Conservation (phyloP, 352 stramenopile genomes). For the Blastocystis sp. region DNA sequence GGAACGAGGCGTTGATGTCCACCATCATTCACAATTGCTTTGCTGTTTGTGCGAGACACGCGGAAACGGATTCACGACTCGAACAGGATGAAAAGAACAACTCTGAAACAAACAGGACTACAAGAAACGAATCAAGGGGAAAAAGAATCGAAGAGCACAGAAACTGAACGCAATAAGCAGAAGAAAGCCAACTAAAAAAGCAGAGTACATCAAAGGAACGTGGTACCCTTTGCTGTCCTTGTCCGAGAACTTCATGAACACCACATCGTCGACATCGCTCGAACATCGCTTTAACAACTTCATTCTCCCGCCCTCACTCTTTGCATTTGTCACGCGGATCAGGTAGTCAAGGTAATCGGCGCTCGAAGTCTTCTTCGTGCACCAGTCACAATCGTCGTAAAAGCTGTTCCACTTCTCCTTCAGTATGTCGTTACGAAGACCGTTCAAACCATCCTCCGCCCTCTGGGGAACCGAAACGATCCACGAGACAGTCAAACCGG, state of each 20-base stretch:
- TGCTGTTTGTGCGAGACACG: not conserved
- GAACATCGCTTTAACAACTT: not conserved
- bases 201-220: not conserved
- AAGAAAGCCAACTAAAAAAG: not conserved
- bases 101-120: conserved; percentile 30
- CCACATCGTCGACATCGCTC: not conserved
- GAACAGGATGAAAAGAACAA: too few species aligned
- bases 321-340: not conserved
- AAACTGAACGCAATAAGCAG: conserved; percentile 12
- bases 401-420: conserved; percentile 29
- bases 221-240: not conserved
- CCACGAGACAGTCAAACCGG: conserved; percentile 10
- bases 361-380: not conserved
- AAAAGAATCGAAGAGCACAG: conserved; percentile 4
- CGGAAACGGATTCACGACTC: too few species aligned
- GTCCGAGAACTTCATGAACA: conserved; percentile 55
- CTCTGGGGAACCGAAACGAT: not conserved
- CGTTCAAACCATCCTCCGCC: not conserved
- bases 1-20: not conserved
- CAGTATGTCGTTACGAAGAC: not conserved
- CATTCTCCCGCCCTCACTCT: not conserved
- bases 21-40: not conserved
- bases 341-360: conserved; percentile 18
- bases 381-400: not conserved
- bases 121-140: conserved; percentile 16